Percentiles rank a stretch among this genome's conserved stretches.
Conservation (phyloP, 768 basidiomycete genomes). For the Gelatoporia subvermispora region DNA sequence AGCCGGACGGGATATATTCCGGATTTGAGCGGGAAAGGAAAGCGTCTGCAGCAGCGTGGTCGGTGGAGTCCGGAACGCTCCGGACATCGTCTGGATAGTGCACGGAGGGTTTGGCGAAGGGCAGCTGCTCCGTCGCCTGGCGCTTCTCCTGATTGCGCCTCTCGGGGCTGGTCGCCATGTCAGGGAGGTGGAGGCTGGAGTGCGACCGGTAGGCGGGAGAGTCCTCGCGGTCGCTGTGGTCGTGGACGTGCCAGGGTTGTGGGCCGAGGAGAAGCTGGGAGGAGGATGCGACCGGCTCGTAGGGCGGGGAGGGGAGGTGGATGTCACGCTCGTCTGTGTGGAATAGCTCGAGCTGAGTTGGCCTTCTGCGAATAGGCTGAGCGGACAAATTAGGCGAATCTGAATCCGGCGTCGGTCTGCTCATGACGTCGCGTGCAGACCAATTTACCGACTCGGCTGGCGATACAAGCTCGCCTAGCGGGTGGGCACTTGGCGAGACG, state of each 20-base stretch:
- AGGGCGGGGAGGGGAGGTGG: constrained; percentile 34
- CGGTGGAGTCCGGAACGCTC: constrained; percentile 2
- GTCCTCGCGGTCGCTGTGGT: constrained; percentile 8
- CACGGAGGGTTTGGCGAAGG: constrained; percentile 35
- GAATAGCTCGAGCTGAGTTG: constrained; percentile 13
- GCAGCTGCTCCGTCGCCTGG: constrained; percentile 9
- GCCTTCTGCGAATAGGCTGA: no score
- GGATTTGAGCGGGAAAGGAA: constrained; percentile 5
- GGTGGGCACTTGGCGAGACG: no score
- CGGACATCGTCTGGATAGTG: constrained; percentile 47
- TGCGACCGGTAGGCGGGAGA: constrained; percentile 20
- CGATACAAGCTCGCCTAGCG: no score
- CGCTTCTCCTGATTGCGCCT: constrained; percentile 11
- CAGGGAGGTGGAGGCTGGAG: constrained; percentile 13
- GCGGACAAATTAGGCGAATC: constrained; percentile 4
- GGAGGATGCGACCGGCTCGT: constrained; percentile 29
- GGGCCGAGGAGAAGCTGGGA: constrained; percentile 27
- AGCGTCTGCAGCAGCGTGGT: constrained; percentile 15
- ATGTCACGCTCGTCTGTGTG: constrained; percentile 14
- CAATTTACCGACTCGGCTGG: no score
- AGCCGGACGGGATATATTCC: constrained; percentile 16
- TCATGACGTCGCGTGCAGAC: no score
- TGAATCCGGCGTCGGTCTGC: no score
- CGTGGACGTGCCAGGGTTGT: constrained; percentile 1
- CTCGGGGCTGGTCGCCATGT: constrained; percentile 18